These are phyloP conservation scores for Fomitopsis serialis DNA, from an alignment of 768 basidiomycete genomes.

Conservation along the genomic window DNA sequence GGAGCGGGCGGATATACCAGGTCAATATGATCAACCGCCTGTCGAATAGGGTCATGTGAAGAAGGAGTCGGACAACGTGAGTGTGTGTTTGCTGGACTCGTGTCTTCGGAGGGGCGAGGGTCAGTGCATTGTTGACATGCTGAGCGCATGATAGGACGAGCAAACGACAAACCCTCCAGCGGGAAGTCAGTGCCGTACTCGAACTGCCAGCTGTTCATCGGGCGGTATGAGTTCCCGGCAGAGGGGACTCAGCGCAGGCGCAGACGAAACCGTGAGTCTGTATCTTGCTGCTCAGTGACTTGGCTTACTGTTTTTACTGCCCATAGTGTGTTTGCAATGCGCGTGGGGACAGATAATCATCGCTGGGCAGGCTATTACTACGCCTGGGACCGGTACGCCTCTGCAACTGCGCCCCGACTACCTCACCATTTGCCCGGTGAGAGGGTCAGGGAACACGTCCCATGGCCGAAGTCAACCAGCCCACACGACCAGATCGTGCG, in stretches of 20 bases:
- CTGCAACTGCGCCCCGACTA: conserved; percentile 54
- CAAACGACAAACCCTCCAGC: too few relatives aligned
- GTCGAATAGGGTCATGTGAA: conserved; percentile 63
- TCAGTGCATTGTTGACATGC: conserved; percentile 16
- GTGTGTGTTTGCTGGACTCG: conserved; percentile 13
- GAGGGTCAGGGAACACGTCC: conserved; percentile 39
- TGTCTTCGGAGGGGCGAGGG: conserved; percentile 6
- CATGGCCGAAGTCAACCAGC: conserved; percentile 61
- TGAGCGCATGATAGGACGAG: too few relatives aligned
- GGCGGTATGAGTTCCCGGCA: conserved; percentile 57
- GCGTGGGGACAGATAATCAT: conserved; percentile 47
- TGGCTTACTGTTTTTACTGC: neutral
- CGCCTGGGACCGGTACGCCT: conserved; percentile 71
- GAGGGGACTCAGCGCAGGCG: conserved; percentile 18
- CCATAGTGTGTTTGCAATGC: conserved; percentile 70
- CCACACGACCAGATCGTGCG: conserved; percentile 38
- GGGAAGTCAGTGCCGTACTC: conserved; percentile 60
- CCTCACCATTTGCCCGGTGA: conserved; percentile 34
- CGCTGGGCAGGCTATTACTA: conserved; percentile 38
- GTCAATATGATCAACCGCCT: conserved; percentile 71
- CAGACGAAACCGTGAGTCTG: conserved; percentile 23
- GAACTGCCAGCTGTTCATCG: conserved; percentile 73
- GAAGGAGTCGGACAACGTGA: conserved; percentile 28
- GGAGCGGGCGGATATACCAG: conserved; percentile 53
- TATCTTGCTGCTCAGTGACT: neutral